These are phyloP conservation scores for Penicillium cataractarum DNA, from an alignment of 495 filamentous ascomycete species.

Conservation along the genomic window DNA sequence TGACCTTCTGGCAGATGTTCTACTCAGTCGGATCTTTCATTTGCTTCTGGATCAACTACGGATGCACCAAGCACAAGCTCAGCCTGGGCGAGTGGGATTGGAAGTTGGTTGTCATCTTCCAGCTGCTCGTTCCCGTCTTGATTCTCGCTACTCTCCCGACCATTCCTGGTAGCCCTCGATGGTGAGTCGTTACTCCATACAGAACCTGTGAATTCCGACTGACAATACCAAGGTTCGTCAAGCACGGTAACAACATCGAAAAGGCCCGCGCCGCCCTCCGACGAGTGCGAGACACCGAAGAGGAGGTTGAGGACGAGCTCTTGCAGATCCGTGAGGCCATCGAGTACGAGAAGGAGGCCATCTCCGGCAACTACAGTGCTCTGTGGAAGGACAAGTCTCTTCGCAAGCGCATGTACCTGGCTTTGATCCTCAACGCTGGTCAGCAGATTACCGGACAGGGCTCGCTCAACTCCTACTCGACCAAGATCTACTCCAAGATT, in stretches of 20 bases:
- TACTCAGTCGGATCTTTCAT: constrained; percentile 67
- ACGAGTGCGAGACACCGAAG: constrained; percentile 57
- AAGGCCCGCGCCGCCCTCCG: constrained; percentile 54
- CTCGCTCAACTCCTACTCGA: constrained; percentile 65
- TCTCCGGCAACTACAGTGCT: constrained; percentile 56
- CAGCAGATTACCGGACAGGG: constrained; percentile 66
- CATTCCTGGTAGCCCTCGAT: constrained; percentile 62
- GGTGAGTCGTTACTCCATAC: constrained; percentile 34
- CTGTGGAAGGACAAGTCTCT: constrained; percentile 65
- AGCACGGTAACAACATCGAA: constrained; percentile 55
- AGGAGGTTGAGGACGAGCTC: constrained; percentile 62
- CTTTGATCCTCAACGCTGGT: constrained; percentile 61
- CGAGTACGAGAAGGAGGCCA: constrained; percentile 65
- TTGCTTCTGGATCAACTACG: constrained; percentile 65
- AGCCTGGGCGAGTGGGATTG: constrained; percentile 63
- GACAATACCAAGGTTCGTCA: constrained; percentile 46
- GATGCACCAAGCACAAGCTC: constrained; percentile 52
- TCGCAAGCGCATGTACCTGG: constrained; percentile 58
- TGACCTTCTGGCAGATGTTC: constrained; percentile 72
- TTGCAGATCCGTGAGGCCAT: constrained; percentile 60
- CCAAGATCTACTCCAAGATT: constrained; percentile 67
- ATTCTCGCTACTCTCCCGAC: constrained; percentile 57
- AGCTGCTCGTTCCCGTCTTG: constrained; percentile 57
- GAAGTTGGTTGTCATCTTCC: constrained; percentile 66
- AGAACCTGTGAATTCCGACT: background rate